Evolutionary conservation across 805 yeast genomes (phyloP).

Genomic region (Sungouiozyma intestinalis): DNA sequence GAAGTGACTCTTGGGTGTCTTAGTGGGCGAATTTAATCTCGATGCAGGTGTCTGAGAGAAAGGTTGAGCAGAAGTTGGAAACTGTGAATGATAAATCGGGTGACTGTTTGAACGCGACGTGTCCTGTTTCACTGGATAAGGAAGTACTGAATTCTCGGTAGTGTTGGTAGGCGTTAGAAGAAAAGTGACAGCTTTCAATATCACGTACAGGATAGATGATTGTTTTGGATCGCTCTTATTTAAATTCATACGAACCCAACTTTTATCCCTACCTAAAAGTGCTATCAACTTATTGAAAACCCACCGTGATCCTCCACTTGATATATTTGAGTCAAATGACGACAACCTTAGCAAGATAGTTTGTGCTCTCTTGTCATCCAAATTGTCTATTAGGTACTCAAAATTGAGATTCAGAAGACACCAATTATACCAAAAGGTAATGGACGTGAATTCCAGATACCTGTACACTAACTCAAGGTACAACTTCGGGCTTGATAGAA

Average conservation of each 20-base stretch:
- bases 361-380: slow-evolving; percentile 14
- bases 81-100: background rate
- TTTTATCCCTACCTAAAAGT: background rate
- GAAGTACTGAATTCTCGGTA: background rate
- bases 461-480: slow-evolving; percentile 15
- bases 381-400: slow-evolving; percentile 5
- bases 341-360: slow-evolving; percentile 19
- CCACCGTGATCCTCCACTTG: slow-evolving; percentile 10
- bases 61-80: background rate
- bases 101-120: background rate
- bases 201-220: background rate
- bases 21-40: background rate
- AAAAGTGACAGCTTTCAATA: background rate
- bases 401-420: slow-evolving; percentile 13
- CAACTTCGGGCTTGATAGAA: slow-evolving; percentile 8
- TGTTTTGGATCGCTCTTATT: background rate
- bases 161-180: background rate
- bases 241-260: background rate
- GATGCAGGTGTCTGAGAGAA: background rate
- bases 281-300: slow-evolving; percentile 10
- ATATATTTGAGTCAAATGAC: slow-evolving; percentile 3
- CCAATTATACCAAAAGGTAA: slow-evolving; percentile 22
- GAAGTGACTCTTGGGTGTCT: background rate
- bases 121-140: background rate
- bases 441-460: slow-evolving; percentile 14